Base-by-base conservation (phyloP, 2,329 filamentous ascomycete species). In the Pleomassaria siparia region DNA sequence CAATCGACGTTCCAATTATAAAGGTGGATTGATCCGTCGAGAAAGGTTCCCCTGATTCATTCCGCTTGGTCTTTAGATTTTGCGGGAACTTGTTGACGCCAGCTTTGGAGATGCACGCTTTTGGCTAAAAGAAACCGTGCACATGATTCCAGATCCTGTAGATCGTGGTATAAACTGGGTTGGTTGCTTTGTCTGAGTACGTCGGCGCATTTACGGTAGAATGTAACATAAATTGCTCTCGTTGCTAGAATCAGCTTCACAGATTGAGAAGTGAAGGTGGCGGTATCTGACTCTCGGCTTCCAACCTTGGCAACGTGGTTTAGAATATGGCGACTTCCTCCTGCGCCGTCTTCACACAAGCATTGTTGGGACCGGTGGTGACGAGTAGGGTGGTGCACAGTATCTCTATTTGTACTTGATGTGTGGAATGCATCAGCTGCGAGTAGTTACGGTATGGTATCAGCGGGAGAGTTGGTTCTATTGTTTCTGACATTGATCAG, bases 381-480 rank as follows among this genome's bases (percentile, higher is more conserved):
- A n/a, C n/a, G n/a, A n/a, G n/a, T n/a, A n/a, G n/a, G n/a, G n/a
- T n/a, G n/a, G n/a, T n/a, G n/a, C n/a, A n/a, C n/a, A n/a, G n/a
- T n/a, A n/a, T n/a, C n/a, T n/a, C n/a, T n/a, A n/a, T n/a, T n/a
- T n/a, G n/a, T n/a, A n/a, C n/a, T n/a, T 72, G 79, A 1, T 80
- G 49, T 1, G 47, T 51, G 76, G 76, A 80, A 78, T 77, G 81
- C 1, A 80, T 47, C 0, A 78, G 66, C 47, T 71, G 75, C 5
- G n/a, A n/a, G n/a, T n/a, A n/a, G n/a, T n/a, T n/a, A n/a, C n/a
- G n/a, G n/a, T n/a, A n/a, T n/a, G n/a, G n/a, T n/a, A n/a, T n/a
- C n/a, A n/a, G n/a, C n/a, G n/a, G n/a, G n/a, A n/a, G n/a, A n/a
- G n/a, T n/a, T n/a, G n/a, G n/a, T n/a, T n/a, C n/a, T n/a, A n/a